A percentile compares a stretch with the other conserved stretches of the same genome.
These are phyloP conservation scores for Psidium friedrichsthalianum DNA, from an alignment of 345 rosid species.

Conservation along the genomic window DNA sequence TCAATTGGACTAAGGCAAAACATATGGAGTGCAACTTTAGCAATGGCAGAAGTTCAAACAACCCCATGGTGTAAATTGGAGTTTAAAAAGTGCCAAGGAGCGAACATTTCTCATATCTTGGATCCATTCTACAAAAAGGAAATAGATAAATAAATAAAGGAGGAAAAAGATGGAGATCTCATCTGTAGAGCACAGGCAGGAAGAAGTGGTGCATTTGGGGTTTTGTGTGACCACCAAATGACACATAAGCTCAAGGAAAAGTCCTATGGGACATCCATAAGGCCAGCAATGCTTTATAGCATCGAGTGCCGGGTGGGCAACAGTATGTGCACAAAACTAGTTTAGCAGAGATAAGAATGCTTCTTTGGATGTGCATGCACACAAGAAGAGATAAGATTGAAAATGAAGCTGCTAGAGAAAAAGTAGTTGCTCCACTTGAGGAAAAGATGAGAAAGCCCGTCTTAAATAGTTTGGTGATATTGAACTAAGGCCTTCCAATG, in stretches of 20 bases:
- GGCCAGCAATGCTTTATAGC: background rate
- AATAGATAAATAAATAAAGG: background rate
- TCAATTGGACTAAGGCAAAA: background rate
- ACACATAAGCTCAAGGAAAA: background rate
- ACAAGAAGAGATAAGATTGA: background rate
- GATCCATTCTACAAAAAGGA: background rate
- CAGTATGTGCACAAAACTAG: background rate
- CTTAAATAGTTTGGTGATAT: background rate
- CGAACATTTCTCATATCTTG: background rate
- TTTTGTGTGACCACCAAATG: background rate
- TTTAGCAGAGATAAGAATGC: background rate
- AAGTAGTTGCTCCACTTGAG: background rate
- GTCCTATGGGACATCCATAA: background rate
- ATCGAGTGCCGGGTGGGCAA: background rate
- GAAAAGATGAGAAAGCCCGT: background rate
- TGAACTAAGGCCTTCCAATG: background rate
- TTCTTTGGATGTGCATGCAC: background rate
- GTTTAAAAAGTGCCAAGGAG: background rate
- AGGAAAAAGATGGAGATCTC: background rate
- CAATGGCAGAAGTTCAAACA: background rate
- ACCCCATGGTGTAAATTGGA: background rate
- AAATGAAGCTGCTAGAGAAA: background rate
- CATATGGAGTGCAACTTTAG: background rate
- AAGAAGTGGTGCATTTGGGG: background rate
- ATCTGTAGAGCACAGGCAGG: background rate